These are phyloP conservation scores for Coccomyxa sp. DNA, from an alignment of 139 green algal genomes.

Conservation along the genomic window DNA sequence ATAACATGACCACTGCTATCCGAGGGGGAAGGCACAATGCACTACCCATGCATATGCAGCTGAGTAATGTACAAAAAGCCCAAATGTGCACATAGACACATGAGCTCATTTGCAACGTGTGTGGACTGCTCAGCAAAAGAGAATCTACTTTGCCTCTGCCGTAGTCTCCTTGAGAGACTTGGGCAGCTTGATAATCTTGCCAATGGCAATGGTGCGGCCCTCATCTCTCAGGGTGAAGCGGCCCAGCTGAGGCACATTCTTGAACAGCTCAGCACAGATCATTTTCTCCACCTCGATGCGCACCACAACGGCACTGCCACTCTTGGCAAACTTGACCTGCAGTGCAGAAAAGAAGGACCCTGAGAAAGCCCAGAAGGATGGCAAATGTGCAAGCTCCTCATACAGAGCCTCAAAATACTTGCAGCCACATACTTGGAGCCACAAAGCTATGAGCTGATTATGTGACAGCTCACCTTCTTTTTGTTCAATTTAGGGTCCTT, in stretches of 20 bases:
- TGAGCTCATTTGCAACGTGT: no score
- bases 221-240: slow-evolving; percentile 93
- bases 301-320: slow-evolving; percentile 44
- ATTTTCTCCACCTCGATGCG: slow-evolving; percentile 66
- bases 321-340: slow-evolving; percentile 72
- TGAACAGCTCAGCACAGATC: slow-evolving; percentile 90
- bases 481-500: slow-evolving; percentile 27
- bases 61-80: no score
- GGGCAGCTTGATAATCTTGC: slow-evolving; percentile 87
- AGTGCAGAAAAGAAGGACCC: neutral
- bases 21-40: no score
- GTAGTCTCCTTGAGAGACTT: slow-evolving; percentile 26
- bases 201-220: slow-evolving; percentile 92
- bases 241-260: slow-evolving; percentile 73
- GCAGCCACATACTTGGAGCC: neutral
- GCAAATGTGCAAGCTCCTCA: neutral
- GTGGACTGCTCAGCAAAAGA: neutral
- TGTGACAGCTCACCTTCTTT: no score
- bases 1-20: no score
- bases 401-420: neutral
- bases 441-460: neutral
- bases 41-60: no score
- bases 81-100: no score
- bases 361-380: neutral
- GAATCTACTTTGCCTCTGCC: neutral